Evolutionary conservation across 805 yeast genomes (phyloP).

Genomic region (Helenozyma rhizophorensis): DNA sequence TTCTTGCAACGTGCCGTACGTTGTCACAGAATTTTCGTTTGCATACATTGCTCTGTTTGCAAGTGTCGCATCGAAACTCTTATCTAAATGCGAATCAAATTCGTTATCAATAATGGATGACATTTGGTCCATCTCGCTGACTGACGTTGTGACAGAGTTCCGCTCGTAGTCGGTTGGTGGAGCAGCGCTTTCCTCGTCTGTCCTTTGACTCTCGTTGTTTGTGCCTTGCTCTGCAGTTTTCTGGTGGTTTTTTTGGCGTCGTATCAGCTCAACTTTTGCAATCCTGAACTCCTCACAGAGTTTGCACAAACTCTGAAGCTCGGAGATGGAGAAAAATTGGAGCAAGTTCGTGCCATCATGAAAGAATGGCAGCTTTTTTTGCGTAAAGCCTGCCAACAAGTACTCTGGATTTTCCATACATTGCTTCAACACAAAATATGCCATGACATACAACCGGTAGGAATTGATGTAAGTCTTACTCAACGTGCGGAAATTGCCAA

Average conservation of each 20-base stretch:
- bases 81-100: constrained; percentile 1
- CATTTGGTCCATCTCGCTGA: neutral
- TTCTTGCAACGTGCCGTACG: constrained; percentile 14
- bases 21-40: constrained; percentile 13
- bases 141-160: neutral
- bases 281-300: constrained; percentile 36
- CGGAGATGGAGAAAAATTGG: constrained; percentile 32
- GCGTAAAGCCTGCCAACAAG: constrained; percentile 28
- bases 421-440: constrained; percentile 36
- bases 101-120: neutral
- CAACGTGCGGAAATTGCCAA: constrained; percentile 37
- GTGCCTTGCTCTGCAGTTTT: constrained; percentile 7
- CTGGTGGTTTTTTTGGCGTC: constrained; percentile 15
- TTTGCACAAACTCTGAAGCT: constrained; percentile 30
- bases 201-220: neutral
- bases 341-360: constrained; percentile 38
- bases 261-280: constrained; percentile 26
- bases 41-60: constrained; percentile 17
- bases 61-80: constrained; percentile 8
- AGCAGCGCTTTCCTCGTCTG: neutral
- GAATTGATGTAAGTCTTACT: constrained; percentile 37
- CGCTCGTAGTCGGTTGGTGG: neutral
- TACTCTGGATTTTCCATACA: constrained; percentile 38
- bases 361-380: constrained; percentile 21
- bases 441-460: constrained; percentile 37